Evolutionary conservation across 805 yeast species (phyloP).

Genomic region (Pichia paraexigua): DNA sequence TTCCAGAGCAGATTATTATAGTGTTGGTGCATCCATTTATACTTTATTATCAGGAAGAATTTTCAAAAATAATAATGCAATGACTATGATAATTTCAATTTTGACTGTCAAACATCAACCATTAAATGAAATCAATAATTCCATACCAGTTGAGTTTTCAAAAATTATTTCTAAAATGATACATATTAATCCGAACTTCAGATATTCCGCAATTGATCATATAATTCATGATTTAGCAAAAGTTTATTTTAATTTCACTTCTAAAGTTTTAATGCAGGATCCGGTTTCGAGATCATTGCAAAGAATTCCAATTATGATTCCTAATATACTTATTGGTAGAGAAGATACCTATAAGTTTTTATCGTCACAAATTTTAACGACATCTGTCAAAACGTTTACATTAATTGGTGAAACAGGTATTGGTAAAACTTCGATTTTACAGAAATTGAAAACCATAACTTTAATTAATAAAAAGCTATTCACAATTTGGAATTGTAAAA

Average conservation of each 20-base stretch:
- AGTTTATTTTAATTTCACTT: slow-evolving; percentile 20
- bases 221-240: slow-evolving; percentile 31
- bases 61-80: slow-evolving; percentile 34
- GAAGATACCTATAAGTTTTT: slow-evolving; percentile 19
- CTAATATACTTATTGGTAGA: slow-evolving; percentile 27
- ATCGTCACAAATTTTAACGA: slow-evolving; percentile 16
- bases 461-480: slow-evolving; percentile 27
- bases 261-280: not conserved
- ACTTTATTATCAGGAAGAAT: slow-evolving; percentile 38
- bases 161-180: slow-evolving; percentile 35
- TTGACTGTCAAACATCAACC: slow-evolving; percentile 34
- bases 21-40: slow-evolving; percentile 42
- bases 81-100: slow-evolving; percentile 33
- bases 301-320: slow-evolving; percentile 8
- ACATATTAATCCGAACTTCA: slow-evolving; percentile 32
- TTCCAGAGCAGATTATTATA: slow-evolving; percentile 40
- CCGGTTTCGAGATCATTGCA: not conserved
- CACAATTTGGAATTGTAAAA: slow-evolving; percentile 25
- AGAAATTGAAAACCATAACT: slow-evolving; percentile 31
- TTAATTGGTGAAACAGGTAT: slow-evolving; percentile 37
- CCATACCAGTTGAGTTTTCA: slow-evolving; percentile 29
- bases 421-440: slow-evolving; percentile 38
- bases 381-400: slow-evolving; percentile 23
- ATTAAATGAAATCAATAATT: slow-evolving; percentile 28
- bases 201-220: slow-evolving; percentile 31